Evolutionary conservation across 2,329 filamentous ascomycete species (phyloP), one percentile per base, ranked within the genome.

Genomic region (Fusarium sp.): DNA sequence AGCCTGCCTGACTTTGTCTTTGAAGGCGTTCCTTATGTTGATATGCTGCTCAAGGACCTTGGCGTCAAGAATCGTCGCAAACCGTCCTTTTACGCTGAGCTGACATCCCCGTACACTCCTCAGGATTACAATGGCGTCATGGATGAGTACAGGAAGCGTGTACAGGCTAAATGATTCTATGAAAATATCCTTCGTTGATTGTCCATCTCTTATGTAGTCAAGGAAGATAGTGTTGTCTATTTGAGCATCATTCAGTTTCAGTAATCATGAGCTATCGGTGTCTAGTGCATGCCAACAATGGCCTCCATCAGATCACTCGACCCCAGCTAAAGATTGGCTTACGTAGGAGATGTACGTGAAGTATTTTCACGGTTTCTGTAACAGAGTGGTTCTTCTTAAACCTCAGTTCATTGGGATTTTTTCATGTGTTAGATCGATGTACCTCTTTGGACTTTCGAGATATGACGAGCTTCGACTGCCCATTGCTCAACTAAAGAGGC

Each of bases 11-110:
- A 64, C 17, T 64, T 64, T 8, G 47, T 64, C 3, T 64, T 64
- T 14, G 57, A 64, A 22, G 62, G 57, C 0, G 57, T 64, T 5
- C 57, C 62, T 2, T 62, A 62, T 10, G 47, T 64, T 47, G 57
- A 64, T 17, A 64, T 62, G 62, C 32, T 64, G 30, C 60, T 64
- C 36, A 61, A 60, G 3, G 62, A 64, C 14, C n/a, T 64, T 15
- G 57, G 62, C 6, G 24, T 64, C 13, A 47, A 13, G 2, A 47
- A 41, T 28, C 57, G 60, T 24, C 62, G 57, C 2, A 64, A 64
- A 1, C 34, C 39, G 15, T 60, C 57, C 4, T 64, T 60, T 26
- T 64, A 62, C 24, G 39, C 26, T 24, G 62, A 64, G 44, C 26
- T 64, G 6, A 62, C 57, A 3, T 45, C 45, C 9, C 57, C 57